A percentile compares a stretch with the other conserved stretches of the same genome.
Conservation (phyloP, 1,139 yeast species). For the Zygosaccharomyces sapae region DNA sequence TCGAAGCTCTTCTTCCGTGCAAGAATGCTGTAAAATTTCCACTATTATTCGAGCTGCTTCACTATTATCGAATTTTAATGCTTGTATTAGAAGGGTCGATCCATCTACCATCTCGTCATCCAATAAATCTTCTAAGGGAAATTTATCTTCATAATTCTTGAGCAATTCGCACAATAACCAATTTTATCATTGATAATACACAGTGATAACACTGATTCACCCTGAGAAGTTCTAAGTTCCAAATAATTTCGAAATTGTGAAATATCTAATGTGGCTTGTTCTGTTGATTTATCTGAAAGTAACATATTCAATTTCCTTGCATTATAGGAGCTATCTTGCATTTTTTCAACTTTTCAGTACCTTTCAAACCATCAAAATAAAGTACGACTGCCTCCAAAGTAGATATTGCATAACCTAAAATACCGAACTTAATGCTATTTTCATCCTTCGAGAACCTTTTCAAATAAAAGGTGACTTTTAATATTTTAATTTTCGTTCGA, state of each 20-base stretch:
- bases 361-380: constrained; percentile 39
- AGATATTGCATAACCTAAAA: constrained; percentile 60
- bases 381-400: constrained; percentile 78
- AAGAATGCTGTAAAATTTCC: constrained; percentile 43
- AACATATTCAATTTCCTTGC: constrained; percentile 8
- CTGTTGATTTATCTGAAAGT: constrained; percentile 26
- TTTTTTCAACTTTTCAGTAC: constrained; percentile 9
- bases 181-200: constrained; percentile 47
- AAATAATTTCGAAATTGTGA: constrained; percentile 13
- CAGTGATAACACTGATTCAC: constrained; percentile 63
- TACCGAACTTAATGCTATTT: constrained; percentile 45
- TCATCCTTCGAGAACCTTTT: constrained; percentile 55
- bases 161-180: constrained; percentile 45
- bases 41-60: constrained; percentile 49
- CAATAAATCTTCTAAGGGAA: constrained; percentile 62
- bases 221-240: constrained; percentile 52
- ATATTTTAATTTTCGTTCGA: constrained; percentile 55
- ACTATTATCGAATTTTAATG: constrained; percentile 53
- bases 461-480: constrained; percentile 61
- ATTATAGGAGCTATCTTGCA: constrained; percentile 9
- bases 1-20: constrained; percentile 44
- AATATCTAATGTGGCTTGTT: constrained; percentile 35
- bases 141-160: constrained; percentile 45
- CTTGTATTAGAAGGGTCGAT: constrained; percentile 55
- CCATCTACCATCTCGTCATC: constrained; percentile 55